These are phyloP conservation scores for Phaseolus lunatus DNA, from an alignment of 306 rosid genomes.

Conservation along the genomic window DNA sequence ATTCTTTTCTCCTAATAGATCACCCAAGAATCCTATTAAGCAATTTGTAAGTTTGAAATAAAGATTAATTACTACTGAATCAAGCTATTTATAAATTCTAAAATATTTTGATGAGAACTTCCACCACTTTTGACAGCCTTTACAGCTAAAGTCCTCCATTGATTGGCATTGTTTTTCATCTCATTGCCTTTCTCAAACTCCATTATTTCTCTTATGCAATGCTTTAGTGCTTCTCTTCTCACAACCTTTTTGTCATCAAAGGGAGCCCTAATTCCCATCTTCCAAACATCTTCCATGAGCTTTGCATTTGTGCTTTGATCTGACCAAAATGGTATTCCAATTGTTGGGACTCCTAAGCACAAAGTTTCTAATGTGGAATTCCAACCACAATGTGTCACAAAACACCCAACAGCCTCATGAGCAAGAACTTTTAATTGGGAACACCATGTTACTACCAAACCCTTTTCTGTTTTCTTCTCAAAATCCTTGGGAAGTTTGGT, in stretches of 20 bases:
- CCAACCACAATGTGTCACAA: constrained; percentile 14
- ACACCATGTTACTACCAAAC: background rate
- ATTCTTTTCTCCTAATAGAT: too few species aligned
- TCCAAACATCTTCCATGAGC: constrained; percentile 28
- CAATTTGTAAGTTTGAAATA: too few species aligned
- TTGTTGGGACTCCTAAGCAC: constrained; percentile 24
- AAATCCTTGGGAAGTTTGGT: background rate
- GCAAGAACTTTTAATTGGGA: background rate
- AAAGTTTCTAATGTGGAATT: background rate
- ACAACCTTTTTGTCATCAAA: background rate
- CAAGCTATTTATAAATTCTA: constrained; percentile 27
- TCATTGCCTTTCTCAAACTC: constrained; percentile 4
- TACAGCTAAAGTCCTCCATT: constrained; percentile 1
- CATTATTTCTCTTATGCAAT: constrained; percentile 18
- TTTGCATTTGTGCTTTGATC: constrained; percentile 31
- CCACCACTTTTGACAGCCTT: background rate
- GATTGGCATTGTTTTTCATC: constrained; percentile 2
- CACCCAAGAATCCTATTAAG: too few species aligned
- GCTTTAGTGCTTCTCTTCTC: background rate
- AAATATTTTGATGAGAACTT: background rate
- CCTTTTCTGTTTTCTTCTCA: background rate
- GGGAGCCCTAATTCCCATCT: background rate
- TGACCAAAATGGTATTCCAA: constrained; percentile 35
- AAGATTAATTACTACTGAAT: background rate
- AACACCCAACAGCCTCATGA: background rate